Percentiles rank a stretch among this genome's conserved stretches.
Conservation (phyloP, 2,329 filamentous ascomycete species). For the Cordyceps militaris region DNA sequence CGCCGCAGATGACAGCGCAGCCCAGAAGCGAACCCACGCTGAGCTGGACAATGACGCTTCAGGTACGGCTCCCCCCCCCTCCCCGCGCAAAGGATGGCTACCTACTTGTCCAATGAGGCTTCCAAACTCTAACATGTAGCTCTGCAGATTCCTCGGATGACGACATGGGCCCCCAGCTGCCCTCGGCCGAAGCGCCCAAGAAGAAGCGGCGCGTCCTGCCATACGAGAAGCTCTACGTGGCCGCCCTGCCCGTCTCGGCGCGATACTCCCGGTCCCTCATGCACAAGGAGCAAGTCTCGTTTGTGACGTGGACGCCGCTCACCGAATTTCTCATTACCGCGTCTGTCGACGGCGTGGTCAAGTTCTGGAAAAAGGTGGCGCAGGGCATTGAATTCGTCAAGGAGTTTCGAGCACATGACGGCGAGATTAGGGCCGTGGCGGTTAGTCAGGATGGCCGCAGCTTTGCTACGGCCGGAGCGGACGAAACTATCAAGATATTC, state of each 20-base stretch:
- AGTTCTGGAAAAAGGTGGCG: conserved; percentile 97
- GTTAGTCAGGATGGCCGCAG: conserved; percentile 86
- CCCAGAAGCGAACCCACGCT: conserved; percentile 46
- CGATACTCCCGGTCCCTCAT: conserved; percentile 95
- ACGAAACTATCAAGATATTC: conserved; percentile 75
- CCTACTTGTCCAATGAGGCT: not conserved
- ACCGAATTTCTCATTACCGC: conserved; percentile 95
- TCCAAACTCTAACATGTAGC: not conserved
- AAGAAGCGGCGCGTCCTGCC: conserved; percentile 88
- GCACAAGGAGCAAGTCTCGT: conserved; percentile 93
- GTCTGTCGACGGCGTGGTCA: conserved; percentile 91
- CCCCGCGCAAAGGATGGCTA: conserved; percentile 34
- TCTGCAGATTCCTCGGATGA: conserved; percentile 64
- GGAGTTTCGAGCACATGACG: conserved; percentile 86
- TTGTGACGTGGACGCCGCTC: conserved; percentile 77
- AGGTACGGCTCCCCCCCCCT: conserved; percentile 27
- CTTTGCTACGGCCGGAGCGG: conserved; percentile 80
- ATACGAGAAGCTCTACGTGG: conserved; percentile 92
- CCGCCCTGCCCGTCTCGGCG: conserved; percentile 71
- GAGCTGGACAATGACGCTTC: conserved; percentile 44
- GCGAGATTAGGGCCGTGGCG: conserved; percentile 76
- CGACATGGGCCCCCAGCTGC: conserved; percentile 88
- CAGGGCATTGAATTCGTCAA: conserved; percentile 96
- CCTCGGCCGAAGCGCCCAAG: conserved; percentile 69
- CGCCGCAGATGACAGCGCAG: conserved; percentile 27